These are phyloP conservation scores for Mortierella sp. DNA, from an alignment of 371 early-diverging fungal species.

Conservation along the genomic window DNA sequence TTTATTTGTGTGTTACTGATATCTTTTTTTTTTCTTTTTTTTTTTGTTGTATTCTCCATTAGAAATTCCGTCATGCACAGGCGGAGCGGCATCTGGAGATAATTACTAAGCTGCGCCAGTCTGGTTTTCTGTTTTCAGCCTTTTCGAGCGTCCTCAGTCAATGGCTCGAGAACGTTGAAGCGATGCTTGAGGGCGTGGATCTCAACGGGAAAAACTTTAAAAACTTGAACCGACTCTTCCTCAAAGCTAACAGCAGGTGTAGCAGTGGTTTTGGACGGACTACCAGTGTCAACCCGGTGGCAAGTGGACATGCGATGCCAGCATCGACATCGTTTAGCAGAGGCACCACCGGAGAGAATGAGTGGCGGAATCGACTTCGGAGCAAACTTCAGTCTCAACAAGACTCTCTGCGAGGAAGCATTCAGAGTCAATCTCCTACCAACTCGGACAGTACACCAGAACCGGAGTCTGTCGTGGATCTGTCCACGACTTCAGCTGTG, in stretches of 20 bases:
- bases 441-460: conserved; percentile 4
- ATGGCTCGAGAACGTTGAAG: conserved; percentile 41
- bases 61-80: conserved; percentile 36
- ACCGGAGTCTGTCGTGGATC: background rate
- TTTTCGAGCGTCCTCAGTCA: conserved; percentile 30
- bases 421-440: conserved; percentile 6
- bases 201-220: conserved; percentile 27
- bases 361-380: conserved; percentile 34
- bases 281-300: background rate
- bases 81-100: conserved; percentile 36
- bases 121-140: conserved; percentile 31
- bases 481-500: background rate
- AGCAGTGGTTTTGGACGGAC: conserved; percentile 29
- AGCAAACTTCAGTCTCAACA: conserved; percentile 22
- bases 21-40: background rate
- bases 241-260: conserved; percentile 25
- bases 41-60: background rate
- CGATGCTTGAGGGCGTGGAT: conserved; percentile 31
- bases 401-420: background rate
- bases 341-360: conserved; percentile 9
- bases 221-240: conserved; percentile 30
- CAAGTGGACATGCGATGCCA: conserved; percentile 11
- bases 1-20: background rate
- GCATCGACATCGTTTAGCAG: background rate
- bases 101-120: conserved; percentile 37